These are phyloP conservation scores for Acacia crassicarpa DNA, from an alignment of 306 rosid species.

Conservation along the genomic window DNA sequence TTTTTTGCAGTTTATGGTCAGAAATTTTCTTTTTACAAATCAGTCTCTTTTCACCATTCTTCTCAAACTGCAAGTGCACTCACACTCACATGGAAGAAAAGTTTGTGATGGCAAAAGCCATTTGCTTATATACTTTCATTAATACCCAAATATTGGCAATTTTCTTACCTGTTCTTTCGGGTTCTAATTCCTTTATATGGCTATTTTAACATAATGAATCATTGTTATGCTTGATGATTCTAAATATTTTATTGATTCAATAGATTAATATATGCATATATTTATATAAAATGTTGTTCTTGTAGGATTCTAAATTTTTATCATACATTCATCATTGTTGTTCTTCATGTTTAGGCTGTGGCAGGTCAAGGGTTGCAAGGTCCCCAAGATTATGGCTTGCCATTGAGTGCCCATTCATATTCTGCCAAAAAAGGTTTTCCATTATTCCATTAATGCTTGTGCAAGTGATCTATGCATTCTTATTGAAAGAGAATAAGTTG, in stretches of 20 bases:
- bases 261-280: slow-evolving; percentile 6
- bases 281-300: background rate
- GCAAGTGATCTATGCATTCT: slow-evolving; percentile 2
- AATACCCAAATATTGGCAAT: background rate
- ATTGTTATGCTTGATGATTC: background rate
- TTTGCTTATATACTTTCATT: background rate
- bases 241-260: slow-evolving; percentile 7
- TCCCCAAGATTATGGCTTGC: slow-evolving; percentile 57
- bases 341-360: slow-evolving; percentile 59
- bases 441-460: slow-evolving; percentile 16
- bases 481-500: slow-evolving; percentile 14
- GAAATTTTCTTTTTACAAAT: no score
- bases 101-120: background rate
- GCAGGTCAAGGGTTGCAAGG: slow-evolving; percentile 66
- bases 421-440: slow-evolving; percentile 66
- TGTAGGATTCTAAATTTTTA: background rate
- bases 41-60: no score
- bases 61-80: no score
- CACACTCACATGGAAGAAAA: background rate
- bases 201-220: background rate
- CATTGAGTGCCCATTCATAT: slow-evolving; percentile 56
- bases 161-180: background rate
- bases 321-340: slow-evolving; percentile 24
- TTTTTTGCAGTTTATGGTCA: no score
- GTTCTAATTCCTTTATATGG: background rate